Conservation (phyloP, 108 stramenopile genomes). For the Skeletonema marinoi region DNA sequence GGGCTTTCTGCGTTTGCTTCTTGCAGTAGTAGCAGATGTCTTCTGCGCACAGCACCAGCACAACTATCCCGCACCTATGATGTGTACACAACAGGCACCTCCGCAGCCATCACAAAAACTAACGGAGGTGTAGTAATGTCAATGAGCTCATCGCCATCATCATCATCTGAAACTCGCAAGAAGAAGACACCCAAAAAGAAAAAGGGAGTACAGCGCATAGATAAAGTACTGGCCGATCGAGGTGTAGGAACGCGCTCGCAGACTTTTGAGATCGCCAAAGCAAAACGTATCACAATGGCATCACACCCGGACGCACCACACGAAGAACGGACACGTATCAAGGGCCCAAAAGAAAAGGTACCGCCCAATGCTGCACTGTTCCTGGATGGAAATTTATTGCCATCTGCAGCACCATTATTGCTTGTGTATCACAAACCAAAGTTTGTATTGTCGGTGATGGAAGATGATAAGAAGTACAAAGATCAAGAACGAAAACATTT, state of each 20-base stretch:
- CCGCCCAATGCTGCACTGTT: constrained; percentile 60
- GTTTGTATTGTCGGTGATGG: constrained; percentile 78
- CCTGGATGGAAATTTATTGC: constrained; percentile 70
- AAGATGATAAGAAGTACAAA: constrained; percentile 52
- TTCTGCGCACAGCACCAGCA: too few relatives aligned
- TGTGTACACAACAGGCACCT: neutral
- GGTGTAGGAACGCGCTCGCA: constrained; percentile 69
- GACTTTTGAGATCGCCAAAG: constrained; percentile 65
- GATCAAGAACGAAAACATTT: constrained; percentile 54
- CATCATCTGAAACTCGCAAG: neutral
- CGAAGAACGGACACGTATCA: constrained; percentile 28
- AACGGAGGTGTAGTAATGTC: neutral
- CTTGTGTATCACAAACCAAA: constrained; percentile 86
- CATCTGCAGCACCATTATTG: constrained; percentile 62
- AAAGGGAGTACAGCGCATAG: constrained; percentile 55
- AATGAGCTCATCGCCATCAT: neutral
- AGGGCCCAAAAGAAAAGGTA: constrained; percentile 71
- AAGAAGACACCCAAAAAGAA: neutral
- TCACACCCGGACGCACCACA: constrained; percentile 20
- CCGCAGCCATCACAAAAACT: neutral
- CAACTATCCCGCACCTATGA: too few relatives aligned
- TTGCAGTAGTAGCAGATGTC: neutral
- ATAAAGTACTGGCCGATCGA: constrained; percentile 82
- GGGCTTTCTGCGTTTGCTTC: neutral
- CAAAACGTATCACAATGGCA: constrained; percentile 57